Evolutionary conservation across 129 eudicot species (phyloP), one percentile per base, ranked within the genome.

Genomic region (Artemisia argyi): DNA sequence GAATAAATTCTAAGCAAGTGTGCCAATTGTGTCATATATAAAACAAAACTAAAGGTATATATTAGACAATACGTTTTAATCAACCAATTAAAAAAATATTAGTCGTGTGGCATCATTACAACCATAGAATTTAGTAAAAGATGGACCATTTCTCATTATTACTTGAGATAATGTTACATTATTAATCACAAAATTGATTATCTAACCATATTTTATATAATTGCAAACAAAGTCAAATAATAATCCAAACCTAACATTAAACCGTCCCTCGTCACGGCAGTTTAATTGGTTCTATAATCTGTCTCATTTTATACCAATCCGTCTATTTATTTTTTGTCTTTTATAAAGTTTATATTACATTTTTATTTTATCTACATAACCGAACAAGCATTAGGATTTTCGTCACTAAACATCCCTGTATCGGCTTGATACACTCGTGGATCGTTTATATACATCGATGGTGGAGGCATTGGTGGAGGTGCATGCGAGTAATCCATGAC

Each of bases 331-430:
- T 62, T n/a, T 35, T 12, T 48, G 16, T 9, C 22, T 3, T 50
- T 20, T 60, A 57, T 19, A 9, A 30, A 2, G 8, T 13, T 56
- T 49, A 59, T 19, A 60, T 48, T 65, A 48, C 14, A 76, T 11
- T 3, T 32, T 56, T 14, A 26, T 9, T 61, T n/a, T 61, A 71
- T 71, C 79, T 85, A 89, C 96, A 89, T 86, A 54, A 89, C 69
- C 0, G 80, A 80, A 76, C 96, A 89, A 9, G 84, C 96, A 52
- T 89, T 84, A 5, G 96, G 96, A 39, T 89, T 89, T 64, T 89
- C 96, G 60, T 89, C 96, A 47, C 96, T 89, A 39, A 89, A 89
- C 84, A 89, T 83, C 55, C 82, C 84, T 3, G 68, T 75, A 13
- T 79, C 82, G 1, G 76, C 18, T 7, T 73, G 77, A 61, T 73